phyloP scores from a whole-genome alignment of 345 rosid genomes.

The Bruguiera sexangula region DNA sequence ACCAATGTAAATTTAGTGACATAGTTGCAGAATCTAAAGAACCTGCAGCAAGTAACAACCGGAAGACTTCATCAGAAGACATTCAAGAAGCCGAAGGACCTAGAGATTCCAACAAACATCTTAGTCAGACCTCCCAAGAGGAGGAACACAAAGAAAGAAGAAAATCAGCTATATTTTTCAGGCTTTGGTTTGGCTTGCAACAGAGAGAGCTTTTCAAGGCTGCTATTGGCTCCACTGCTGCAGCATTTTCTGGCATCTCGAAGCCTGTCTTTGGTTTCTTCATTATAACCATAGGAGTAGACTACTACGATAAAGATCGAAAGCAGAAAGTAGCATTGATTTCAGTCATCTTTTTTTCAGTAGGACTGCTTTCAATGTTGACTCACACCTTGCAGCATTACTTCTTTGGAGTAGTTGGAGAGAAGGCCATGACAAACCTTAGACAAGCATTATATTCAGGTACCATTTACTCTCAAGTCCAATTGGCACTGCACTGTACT shows the following conservation, averaged over 20 bases:
- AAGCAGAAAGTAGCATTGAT: conserved; percentile 39
- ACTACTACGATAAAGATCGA: conserved; percentile 40
- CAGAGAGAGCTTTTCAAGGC: conserved; percentile 36
- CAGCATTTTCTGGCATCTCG: conserved; percentile 64
- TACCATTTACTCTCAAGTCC: conserved; percentile 12
- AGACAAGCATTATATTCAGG: conserved; percentile 55
- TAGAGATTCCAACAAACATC: conserved; percentile 3
- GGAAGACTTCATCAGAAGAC: conserved; percentile 11
- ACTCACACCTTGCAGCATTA: conserved; percentile 62
- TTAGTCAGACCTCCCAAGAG: conserved; percentile 16
- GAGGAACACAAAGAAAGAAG: conserved; percentile 14
- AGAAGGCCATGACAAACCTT: conserved; percentile 60
- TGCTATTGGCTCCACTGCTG: conserved; percentile 48
- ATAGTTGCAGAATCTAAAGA: conserved; percentile 26
- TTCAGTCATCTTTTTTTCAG: conserved; percentile 40
- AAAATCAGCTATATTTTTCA: conserved; percentile 37
- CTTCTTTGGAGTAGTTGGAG: conserved; percentile 62
- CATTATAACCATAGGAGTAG: conserved; percentile 55
- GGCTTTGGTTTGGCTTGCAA: conserved; percentile 53
- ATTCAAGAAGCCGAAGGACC: conserved; percentile 15
- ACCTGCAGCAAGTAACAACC: conserved; percentile 2
- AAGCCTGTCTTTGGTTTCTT: conserved; percentile 61
- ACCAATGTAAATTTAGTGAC: conserved; percentile 9
- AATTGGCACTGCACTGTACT: neutral
- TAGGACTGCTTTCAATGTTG: conserved; percentile 51